Evolutionary conservation across 2,329 filamentous ascomycete species (phyloP).

Genomic region (Calonectria ilicicola): DNA sequence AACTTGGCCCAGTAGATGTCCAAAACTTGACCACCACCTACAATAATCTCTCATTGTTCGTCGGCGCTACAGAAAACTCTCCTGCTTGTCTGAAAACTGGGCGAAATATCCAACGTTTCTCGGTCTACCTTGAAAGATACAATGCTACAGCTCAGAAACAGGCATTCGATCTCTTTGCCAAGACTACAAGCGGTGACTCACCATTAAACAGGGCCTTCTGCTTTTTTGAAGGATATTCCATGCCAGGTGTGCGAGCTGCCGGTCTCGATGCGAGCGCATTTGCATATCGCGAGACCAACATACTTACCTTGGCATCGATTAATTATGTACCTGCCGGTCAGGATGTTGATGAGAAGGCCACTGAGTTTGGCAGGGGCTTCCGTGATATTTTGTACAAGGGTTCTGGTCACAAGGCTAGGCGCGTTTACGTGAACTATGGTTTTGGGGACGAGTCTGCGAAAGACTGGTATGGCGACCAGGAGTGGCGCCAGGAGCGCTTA

Average conservation of each 20-base stretch:
- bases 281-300: conserved; percentile 36
- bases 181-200: no score
- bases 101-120: no score
- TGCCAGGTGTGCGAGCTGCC: conserved; percentile 48
- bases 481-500: conserved; percentile 60
- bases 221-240: conserved; percentile 60
- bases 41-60: no score
- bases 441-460: conserved; percentile 57
- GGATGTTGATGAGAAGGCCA: conserved; percentile 28
- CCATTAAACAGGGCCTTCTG: no score
- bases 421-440: conserved; percentile 63
- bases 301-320: conserved; percentile 35
- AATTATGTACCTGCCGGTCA: conserved; percentile 30
- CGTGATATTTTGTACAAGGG: conserved; percentile 28
- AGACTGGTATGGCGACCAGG: conserved; percentile 61
- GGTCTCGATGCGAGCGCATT: conserved; percentile 26
- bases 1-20: no score
- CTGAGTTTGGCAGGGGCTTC: conserved; percentile 27
- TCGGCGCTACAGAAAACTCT: no score
- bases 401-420: conserved; percentile 21
- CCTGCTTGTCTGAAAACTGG: no score
- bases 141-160: no score
- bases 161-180: no score
- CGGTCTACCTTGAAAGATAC: no score
- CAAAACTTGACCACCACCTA: no score